phyloP scores from a whole-genome alignment of 2,329 filamentous ascomycete genomes.

The Ambrosiella xylebori region DNA sequence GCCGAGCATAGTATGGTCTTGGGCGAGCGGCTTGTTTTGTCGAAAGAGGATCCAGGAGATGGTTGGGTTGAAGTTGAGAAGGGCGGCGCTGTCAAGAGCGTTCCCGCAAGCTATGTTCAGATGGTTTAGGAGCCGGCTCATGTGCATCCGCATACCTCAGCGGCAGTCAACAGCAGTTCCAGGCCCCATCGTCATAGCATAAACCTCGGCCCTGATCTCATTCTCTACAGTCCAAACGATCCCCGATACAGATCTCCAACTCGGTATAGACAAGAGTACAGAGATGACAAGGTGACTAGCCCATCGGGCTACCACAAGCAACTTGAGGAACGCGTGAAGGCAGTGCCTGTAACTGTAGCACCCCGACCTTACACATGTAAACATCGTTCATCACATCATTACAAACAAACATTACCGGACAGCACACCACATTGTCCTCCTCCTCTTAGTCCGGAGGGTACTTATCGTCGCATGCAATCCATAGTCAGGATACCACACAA shows the following conservation, averaged over 20 bases:
- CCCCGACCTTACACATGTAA: background rate
- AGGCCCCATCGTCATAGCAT: background rate
- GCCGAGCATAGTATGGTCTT: conserved; percentile 79
- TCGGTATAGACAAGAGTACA: background rate
- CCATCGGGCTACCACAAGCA: background rate
- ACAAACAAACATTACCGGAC: background rate
- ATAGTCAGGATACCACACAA: background rate
- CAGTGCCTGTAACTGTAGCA: background rate
- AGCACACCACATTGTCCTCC: background rate
- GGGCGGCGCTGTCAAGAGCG: conserved; percentile 69
- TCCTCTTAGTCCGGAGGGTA: background rate
- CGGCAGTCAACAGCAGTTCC: background rate
- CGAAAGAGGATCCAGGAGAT: conserved; percentile 76
- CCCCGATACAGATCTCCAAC: background rate
- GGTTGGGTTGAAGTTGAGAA: conserved; percentile 96
- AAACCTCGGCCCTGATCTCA: conserved; percentile 4
- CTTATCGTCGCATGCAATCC: background rate
- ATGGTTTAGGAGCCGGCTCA: conserved; percentile 34
- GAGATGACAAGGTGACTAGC: background rate
- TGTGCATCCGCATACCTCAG: conserved; percentile 3
- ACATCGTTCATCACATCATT: background rate
- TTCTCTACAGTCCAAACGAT: conserved; percentile 6
- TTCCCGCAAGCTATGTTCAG: conserved; percentile 86
- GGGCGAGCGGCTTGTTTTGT: conserved; percentile 79
- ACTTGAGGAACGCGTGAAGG: too few relatives aligned